phyloP scores from a whole-genome alignment of 768 basidiomycete genomes.

The Podaxis sp. region DNA sequence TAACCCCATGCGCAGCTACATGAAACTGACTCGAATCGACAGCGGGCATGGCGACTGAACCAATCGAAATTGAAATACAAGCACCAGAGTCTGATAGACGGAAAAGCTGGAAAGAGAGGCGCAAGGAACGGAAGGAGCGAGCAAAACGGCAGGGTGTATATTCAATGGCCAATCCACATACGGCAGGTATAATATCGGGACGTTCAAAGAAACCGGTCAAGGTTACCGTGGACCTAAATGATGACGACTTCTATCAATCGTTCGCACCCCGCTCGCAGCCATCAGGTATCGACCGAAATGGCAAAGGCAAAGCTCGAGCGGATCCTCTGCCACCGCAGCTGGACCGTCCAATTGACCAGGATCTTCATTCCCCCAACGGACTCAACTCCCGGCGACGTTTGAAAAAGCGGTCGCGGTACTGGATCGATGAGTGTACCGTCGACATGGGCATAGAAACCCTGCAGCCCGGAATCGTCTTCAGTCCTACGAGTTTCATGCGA shows the following conservation, averaged over 20 bases:
- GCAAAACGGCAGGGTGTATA: slow-evolving; percentile 11
- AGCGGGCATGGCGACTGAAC: slow-evolving; percentile 7
- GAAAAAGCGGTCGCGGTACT: neutral
- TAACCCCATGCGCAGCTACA: too few relatives aligned
- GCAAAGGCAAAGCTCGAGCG: neutral
- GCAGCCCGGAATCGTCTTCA: neutral
- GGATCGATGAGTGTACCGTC: slow-evolving; percentile 2
- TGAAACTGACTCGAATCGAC: neutral
- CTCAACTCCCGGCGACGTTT: slow-evolving; percentile 2
- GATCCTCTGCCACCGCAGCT: neutral
- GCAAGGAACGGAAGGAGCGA: slow-evolving; percentile 8
- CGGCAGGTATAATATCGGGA: slow-evolving; percentile 7
- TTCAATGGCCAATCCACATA: slow-evolving; percentile 13
- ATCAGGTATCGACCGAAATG: neutral
- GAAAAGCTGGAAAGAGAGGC: slow-evolving; percentile 12
- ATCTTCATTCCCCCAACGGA: neutral
- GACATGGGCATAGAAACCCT: slow-evolving; percentile 11
- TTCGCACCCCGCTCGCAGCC: neutral
- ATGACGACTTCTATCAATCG: slow-evolving; percentile 13
- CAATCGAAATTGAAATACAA: slow-evolving; percentile 9
- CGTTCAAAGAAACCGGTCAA: slow-evolving; percentile 8
- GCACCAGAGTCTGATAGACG: neutral
- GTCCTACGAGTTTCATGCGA: neutral
- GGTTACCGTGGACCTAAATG: slow-evolving; percentile 6
- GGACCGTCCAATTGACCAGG: neutral